A percentile compares a stretch with the other conserved stretches of the same genome.
phyloP scores from a whole-genome alignment of 306 rosid species.

The Psophocarpus tetragonolobus region DNA sequence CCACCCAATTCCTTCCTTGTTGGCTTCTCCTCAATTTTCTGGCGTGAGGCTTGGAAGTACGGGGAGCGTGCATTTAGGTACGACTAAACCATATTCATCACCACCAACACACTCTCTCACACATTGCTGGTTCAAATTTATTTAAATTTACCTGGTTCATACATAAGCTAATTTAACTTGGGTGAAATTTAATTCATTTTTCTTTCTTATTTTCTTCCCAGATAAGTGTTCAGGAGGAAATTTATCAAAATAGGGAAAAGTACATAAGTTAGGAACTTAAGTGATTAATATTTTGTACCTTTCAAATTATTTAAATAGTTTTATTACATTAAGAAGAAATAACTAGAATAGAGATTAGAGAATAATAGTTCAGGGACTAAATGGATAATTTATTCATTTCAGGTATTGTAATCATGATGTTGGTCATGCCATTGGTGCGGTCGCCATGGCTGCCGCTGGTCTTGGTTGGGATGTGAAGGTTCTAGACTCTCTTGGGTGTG shows the following conservation, averaged over 20 bases:
- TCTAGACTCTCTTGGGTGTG: conserved; percentile 71
- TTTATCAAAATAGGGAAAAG: not conserved
- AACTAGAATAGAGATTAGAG: too few species aligned
- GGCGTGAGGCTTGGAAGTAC: conserved; percentile 98
- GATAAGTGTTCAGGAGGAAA: not conserved
- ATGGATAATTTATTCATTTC: conserved; percentile 15
- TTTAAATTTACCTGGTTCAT: too few species aligned
- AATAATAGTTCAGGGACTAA: not conserved
- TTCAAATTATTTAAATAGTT: not conserved
- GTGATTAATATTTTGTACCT: not conserved
- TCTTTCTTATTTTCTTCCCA: not conserved
- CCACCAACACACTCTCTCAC: too few species aligned
- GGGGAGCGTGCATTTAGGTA: conserved; percentile 94
- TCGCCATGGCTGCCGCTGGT: conserved; percentile 74
- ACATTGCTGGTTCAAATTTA: too few species aligned
- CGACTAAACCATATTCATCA: too few species aligned
- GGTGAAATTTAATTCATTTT: not conserved
- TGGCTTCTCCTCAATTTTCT: conserved; percentile 83
- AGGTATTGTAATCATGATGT: conserved; percentile 93
- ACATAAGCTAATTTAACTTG: too few species aligned
- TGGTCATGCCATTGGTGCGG: conserved; percentile 92
- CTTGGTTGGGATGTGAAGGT: conserved; percentile 94
- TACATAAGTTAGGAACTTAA: not conserved
- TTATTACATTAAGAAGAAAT: not conserved
- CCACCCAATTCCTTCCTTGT: conserved; percentile 63